These are phyloP conservation scores for Zoysia matrella DNA, from an alignment of 202 grass and related monocot genomes.

Conservation along the genomic window DNA sequence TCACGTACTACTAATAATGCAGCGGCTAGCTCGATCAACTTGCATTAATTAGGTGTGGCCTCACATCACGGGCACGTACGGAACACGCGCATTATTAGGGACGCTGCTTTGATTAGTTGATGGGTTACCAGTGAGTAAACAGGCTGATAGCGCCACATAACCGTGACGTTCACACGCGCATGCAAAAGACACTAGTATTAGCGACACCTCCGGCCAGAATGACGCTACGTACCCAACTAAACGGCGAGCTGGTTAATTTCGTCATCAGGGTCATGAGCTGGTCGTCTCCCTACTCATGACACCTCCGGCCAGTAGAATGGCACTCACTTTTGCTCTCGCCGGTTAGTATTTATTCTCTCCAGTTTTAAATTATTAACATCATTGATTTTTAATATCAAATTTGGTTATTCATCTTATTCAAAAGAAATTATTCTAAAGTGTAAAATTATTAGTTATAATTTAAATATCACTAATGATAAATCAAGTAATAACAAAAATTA, in stretches of 20 bases:
- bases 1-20: no score
- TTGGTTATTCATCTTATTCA: no score
- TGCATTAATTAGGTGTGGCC: slow-evolving; percentile 4
- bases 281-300: not conserved
- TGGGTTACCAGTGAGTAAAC: slow-evolving; percentile 26
- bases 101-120: slow-evolving; percentile 39
- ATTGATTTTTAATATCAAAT: no score
- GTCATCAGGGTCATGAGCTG: not conserved
- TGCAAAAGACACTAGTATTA: not conserved
- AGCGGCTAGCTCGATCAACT: no score
- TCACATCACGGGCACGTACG: slow-evolving; percentile 26
- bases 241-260: not conserved
- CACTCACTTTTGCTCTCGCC: not conserved
- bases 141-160: slow-evolving; percentile 32
- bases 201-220: no score
- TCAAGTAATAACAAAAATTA: no score
- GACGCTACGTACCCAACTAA: not conserved
- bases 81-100: slow-evolving; percentile 9
- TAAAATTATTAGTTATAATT: no score
- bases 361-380: no score
- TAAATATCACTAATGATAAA: no score
- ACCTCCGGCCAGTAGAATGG: not conserved
- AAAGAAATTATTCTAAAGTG: no score
- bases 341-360: no score
- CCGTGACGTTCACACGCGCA: not conserved